Base-by-base conservation (phyloP, 2,329 filamentous ascomycete genomes). In the Pseudofabraea citricarpa region DNA sequence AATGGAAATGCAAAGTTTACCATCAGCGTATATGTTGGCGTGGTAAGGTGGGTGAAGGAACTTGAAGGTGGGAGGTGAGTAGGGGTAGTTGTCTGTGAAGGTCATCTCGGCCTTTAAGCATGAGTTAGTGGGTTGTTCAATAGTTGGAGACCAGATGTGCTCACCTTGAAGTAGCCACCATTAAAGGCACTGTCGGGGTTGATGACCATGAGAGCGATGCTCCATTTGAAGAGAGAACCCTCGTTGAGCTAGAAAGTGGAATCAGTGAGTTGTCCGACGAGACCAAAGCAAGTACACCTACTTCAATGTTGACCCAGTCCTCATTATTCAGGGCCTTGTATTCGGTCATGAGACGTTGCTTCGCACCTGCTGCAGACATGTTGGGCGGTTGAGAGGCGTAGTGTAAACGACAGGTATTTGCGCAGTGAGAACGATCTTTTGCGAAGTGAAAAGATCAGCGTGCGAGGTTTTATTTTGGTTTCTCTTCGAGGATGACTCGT, bases 1-100 rank as follows among this genome's bases (percentile, higher is more conserved):
- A 58, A 98, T 98, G 36, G 90, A 96, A 63, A 98, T 97, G 72
- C 93, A 97, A 35, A 97, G 77, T 54, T 84, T 84, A 56, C 91
- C 91, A 63, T 96, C 87, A 5, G 81, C 69, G 69, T 97, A 97
- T 59, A 98, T 83, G 64, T 98, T 98, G 3, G 91, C 91, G 64
- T 98, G 91, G 68, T 81, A 89, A 50, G 97, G 83, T 13, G 86
- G 81, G 24, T 75, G 77, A 18, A 81, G 64, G 68, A 98, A 97
- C 51, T 84, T 83, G 73, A 98, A 97, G 44, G 84, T 85, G 20
- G 91, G 91, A 21, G 91, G 91, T 32, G 79, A 75, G 69, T 87
- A 95, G 0, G 93, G 93, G 65, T 97, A 98, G 57, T 95, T 90
- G 56, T 75, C 72, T 8, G 87, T 83, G 58, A 98, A 97, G 18